Base-by-base conservation (phyloP, 129 eudicot species). In the Apium graveolens region DNA sequence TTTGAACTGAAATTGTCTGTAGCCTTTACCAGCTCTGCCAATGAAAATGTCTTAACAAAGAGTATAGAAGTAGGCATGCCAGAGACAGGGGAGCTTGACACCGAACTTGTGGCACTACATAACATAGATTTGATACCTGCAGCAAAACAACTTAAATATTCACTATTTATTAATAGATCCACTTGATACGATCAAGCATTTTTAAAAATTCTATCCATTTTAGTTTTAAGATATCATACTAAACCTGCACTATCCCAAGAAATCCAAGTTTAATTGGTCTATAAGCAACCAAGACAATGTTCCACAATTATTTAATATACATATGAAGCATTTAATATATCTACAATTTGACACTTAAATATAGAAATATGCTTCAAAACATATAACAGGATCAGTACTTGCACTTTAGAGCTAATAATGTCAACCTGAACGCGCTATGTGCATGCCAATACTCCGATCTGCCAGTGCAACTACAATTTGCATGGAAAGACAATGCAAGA, bases 31-130 rank as follows among this genome's bases (percentile, higher is more conserved):
- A 96, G 96, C 86, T 96, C 97, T 3, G 63, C 78, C 35, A 92
- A 88, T 5, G 95, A 63, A 87, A 96, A 96, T 70, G 97, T 90
- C 82, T 96, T 96, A 32, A 96, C 97, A 48, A 97, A 96, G 70
- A 90, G 95, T 38, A 93, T 51, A 74, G 97, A 87, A 41, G 95
- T 84, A 34, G 99, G 99, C 87, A 96, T 87, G 73, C 91, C 77
- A 70, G 96, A 89, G 76, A 83, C 57, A 5, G 92, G 80, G 65
- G 99, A 96, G 16, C 83, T 83, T 17, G 99, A 90, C 32, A 81
- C 79, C 53, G 97, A 90, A 85, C 95, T 96, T 77, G 91, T 82
- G 73, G 89, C 87, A 83, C 91, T 90, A 79, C 96, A 86, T 62
- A 86, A 70, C 80, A 87, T 82, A 60, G 97, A 89, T 62, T 93